phyloP scores from a whole-genome alignment of 768 basidiomycete genomes.

The Pisolithus microcarpus region DNA sequence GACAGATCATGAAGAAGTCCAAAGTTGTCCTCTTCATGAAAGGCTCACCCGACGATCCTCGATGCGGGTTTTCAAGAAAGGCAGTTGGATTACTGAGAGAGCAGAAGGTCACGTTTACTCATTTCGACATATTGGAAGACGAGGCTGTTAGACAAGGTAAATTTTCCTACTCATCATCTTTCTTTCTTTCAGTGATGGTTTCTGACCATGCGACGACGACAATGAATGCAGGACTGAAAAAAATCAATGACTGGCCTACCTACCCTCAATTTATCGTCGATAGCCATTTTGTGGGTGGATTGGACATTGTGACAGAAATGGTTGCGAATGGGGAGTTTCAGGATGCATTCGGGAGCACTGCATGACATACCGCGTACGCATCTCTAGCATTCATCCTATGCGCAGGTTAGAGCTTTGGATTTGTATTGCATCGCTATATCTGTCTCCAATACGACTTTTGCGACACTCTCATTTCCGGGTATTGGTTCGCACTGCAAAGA shows the following conservation, averaged over 20 bases:
- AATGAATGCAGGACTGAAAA: constrained; percentile 50
- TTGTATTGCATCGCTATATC: too few species aligned
- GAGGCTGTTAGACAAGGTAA: constrained; percentile 75
- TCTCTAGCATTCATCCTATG: too few species aligned
- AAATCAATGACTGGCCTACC: constrained; percentile 85
- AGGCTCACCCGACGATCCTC: constrained; percentile 66
- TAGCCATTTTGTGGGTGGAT: constrained; percentile 90
- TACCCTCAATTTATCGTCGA: constrained; percentile 82
- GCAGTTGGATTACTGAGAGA: constrained; percentile 63
- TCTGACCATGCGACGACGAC: constrained; percentile 1
- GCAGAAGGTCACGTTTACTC: constrained; percentile 56
- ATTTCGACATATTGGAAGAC: constrained; percentile 80
- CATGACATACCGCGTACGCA: too few species aligned
- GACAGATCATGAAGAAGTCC: constrained; percentile 67
- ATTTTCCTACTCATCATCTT: constrained; percentile 11
- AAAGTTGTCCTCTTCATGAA: constrained; percentile 89
- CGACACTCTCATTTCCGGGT: too few species aligned
- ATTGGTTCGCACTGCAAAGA: too few species aligned
- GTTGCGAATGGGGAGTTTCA: constrained; percentile 69
- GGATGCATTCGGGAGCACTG: constrained; percentile 27
- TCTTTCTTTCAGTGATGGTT: not conserved
- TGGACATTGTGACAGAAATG: constrained; percentile 92
- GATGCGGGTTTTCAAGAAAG: constrained; percentile 81
- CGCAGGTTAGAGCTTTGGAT: too few species aligned
- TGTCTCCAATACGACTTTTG: too few species aligned